phyloP scores from a whole-genome alignment of 192 early-diverging fungal species.

The Jimgerdemannia flammicorona region DNA sequence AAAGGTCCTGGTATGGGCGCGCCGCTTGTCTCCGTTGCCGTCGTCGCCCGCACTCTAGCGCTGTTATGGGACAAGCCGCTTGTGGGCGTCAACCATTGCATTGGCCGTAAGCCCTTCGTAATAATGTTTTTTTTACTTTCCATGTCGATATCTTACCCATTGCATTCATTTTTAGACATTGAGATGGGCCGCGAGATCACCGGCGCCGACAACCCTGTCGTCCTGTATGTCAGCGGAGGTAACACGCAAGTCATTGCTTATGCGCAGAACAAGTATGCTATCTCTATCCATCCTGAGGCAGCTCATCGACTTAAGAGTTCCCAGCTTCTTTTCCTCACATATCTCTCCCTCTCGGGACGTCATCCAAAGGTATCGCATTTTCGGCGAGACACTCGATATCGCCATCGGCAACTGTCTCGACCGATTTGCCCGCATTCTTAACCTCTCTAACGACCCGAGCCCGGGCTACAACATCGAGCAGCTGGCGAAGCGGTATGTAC shows the following conservation, averaged over 20 bases:
- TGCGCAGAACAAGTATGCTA: constrained; percentile 69
- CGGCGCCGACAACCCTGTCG: constrained; percentile 88
- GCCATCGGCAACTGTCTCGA: constrained; percentile 98
- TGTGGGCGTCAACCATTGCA: constrained; percentile 96
- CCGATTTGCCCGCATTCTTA: constrained; percentile 92
- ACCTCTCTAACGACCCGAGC: constrained; percentile 92
- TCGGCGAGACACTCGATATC: constrained; percentile 98
- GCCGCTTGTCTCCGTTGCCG: constrained; percentile 85
- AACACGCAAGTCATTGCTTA: constrained; percentile 99
- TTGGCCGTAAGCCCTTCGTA: constrained; percentile 66
- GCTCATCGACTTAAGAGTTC: neutral
- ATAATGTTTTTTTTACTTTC: neutral
- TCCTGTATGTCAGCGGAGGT: constrained; percentile 96
- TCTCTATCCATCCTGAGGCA: neutral
- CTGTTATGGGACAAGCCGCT: constrained; percentile 91
- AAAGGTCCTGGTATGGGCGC: constrained; percentile 96
- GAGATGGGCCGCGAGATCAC: constrained; percentile 99
- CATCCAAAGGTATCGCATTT: constrained; percentile 76
- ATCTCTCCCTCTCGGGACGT: neutral
- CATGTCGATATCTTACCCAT: neutral
- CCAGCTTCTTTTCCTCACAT: neutral
- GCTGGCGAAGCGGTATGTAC: constrained; percentile 73
- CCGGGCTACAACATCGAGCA: constrained; percentile 99
- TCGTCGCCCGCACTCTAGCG: constrained; percentile 90
- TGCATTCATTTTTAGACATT: constrained; percentile 57